Evolutionary conservation across 768 basidiomycete species (phyloP).

Genomic region (Ramaria rubella): DNA sequence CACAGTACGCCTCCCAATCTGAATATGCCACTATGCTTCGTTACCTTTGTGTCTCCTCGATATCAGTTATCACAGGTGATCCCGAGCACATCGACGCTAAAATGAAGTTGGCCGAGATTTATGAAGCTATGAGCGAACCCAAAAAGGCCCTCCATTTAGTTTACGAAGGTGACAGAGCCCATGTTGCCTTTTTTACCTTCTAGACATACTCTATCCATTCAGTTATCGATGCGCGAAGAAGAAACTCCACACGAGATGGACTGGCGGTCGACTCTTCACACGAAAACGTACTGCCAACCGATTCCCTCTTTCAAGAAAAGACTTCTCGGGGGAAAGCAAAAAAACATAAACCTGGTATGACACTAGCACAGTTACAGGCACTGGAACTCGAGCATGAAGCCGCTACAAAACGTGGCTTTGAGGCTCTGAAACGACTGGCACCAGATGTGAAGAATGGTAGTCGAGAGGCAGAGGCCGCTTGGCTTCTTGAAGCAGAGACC

Average conservation of each 20-base stretch:
- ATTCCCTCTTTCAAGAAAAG: slow-evolving; percentile 62
- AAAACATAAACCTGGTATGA: slow-evolving; percentile 40
- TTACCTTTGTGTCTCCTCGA: neutral
- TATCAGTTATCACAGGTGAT: slow-evolving; percentile 64
- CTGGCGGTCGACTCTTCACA: slow-evolving; percentile 1
- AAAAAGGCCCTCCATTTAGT: slow-evolving; percentile 78
- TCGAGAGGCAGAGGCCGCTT: slow-evolving; percentile 54
- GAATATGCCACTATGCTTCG: neutral
- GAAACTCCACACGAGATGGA: neutral
- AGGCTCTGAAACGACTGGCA: slow-evolving; percentile 55
- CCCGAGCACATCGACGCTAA: slow-evolving; percentile 76
- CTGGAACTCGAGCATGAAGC: slow-evolving; percentile 62
- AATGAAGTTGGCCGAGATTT: slow-evolving; percentile 85
- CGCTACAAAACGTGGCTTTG: slow-evolving; percentile 54
- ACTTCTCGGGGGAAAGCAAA: slow-evolving; percentile 35
- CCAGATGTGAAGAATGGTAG: slow-evolving; percentile 34
- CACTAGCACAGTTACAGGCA: slow-evolving; percentile 51
- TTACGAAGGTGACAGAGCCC: slow-evolving; percentile 73
- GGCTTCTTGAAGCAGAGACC: slow-evolving; percentile 79
- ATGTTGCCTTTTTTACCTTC: neutral
- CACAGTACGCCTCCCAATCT: slow-evolving; percentile 44
- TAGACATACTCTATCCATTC: neutral
- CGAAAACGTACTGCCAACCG: slow-evolving; percentile 7
- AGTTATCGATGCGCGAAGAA: slow-evolving; percentile 33
- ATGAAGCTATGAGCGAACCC: slow-evolving; percentile 77